Base-by-base conservation (phyloP, 768 basidiomycete genomes). In the Cyathus striatus region DNA sequence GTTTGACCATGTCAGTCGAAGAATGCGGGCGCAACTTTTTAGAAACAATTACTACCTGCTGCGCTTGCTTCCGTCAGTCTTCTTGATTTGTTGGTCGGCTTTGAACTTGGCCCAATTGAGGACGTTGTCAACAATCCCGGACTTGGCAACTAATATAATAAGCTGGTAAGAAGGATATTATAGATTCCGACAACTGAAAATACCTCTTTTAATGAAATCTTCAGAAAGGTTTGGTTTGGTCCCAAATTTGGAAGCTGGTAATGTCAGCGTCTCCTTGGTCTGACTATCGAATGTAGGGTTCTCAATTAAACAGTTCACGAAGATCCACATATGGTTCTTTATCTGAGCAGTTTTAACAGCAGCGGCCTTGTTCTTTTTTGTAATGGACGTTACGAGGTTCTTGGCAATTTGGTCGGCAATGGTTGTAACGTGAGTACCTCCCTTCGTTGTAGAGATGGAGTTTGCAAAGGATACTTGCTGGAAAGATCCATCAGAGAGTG, bases 251-350 rank as follows among this genome's bases (percentile, higher is more conserved):
- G 81, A 83, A 16, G 85, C 68, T 3, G 84, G 82, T 35, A 97
- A 66, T 1, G 94, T 98, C 51, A 99, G 67, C 3, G 83, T 87
- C 62, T 99, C 96, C 69, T 99, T 99, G 26, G 96, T 97, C 64
- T 99, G 96, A 74, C 90, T 93, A 74, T 99, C 95, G 64, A 99
- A 99, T 1, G 92, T 90, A 6, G 96, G 95, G 57, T 99, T 99
- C 68, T 95, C 94, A 51, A 99, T 85, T 47, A 96, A 72, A 12
- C 90, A 82, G 55, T 97, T 98, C 57, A 99, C 83, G 56, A 98
- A 99, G 42, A 99, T 76, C 91, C 90, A 94, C 83, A 99, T 92
- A 59, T 99, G 94, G 55, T 86, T 93, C 73, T 91, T 95, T 68
- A 98, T 84, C 66, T 96, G 92, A 41, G 83, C 78, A 13, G 90